These are phyloP conservation scores for Phytopythium helicoides DNA, from an alignment of 352 stramenopile genomes.

Conservation along the genomic window DNA sequence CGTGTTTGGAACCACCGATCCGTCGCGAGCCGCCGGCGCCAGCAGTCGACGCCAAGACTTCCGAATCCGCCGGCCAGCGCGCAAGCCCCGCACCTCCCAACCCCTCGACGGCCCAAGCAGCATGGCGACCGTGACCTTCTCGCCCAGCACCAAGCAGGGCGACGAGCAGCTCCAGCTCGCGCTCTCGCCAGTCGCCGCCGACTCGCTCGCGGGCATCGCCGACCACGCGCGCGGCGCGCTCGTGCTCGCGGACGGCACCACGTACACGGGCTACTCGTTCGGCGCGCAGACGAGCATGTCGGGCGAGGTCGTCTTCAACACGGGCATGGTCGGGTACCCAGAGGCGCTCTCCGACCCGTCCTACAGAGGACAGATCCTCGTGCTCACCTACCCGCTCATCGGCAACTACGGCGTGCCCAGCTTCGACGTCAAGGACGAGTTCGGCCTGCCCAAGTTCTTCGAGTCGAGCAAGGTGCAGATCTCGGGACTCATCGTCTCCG, in stretches of 20 bases:
- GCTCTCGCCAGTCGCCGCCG: constrained; percentile 47
- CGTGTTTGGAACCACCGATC: constrained; percentile 1
- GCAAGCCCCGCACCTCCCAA: constrained; percentile 22
- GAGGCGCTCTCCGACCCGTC: constrained; percentile 98
- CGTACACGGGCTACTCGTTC: constrained; percentile 89
- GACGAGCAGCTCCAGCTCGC: constrained; percentile 5
- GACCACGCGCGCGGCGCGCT: constrained; percentile 54
- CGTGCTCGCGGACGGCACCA: constrained; percentile 84
- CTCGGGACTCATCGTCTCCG: constrained; percentile 95
- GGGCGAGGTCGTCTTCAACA: constrained; percentile 98
- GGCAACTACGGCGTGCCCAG: constrained; percentile 98
- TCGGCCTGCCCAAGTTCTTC: constrained; percentile 95
- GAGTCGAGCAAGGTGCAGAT: constrained; percentile 96
- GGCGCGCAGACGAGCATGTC: constrained; percentile 85
- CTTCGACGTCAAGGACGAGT: constrained; percentile 86
- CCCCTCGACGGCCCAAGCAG: constrained; percentile 14
- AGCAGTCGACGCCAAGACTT: constrained; percentile 30
- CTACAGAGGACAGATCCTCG: constrained; percentile 97
- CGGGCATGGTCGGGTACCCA: constrained; percentile 98
- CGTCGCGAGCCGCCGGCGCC: not conserved
- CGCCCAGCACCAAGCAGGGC: constrained; percentile 7
- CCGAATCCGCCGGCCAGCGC: constrained; percentile 32
- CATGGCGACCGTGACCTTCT: constrained; percentile 42
- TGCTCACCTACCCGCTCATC: constrained; percentile 96
- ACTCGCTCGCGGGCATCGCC: constrained; percentile 34